These are phyloP conservation scores for Penicillium sp. DNA, from an alignment of 2,329 filamentous ascomycete species.

Conservation along the genomic window DNA sequence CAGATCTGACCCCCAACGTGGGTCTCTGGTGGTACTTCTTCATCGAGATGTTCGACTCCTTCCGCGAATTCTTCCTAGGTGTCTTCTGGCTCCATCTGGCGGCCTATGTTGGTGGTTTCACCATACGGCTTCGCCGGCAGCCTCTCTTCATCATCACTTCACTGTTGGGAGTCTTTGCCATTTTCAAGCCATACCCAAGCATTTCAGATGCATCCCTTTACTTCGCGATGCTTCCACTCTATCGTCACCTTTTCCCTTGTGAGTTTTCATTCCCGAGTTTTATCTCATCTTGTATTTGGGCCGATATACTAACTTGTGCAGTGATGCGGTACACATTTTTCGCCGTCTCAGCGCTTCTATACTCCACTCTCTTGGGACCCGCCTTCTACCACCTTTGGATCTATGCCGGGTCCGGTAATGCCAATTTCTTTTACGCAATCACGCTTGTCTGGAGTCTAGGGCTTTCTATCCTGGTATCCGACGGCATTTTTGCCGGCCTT, in stretches of 20 bases:
- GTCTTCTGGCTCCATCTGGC: conserved; percentile 96
- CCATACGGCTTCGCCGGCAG: conserved; percentile 73
- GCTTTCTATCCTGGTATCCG: conserved; percentile 76
- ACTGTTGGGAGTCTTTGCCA: conserved; percentile 81
- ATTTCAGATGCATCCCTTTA: conserved; percentile 86
- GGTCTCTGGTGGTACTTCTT: conserved; percentile 99
- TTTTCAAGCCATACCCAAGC: conserved; percentile 96
- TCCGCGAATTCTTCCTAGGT: conserved; percentile 91
- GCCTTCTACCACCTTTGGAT: conserved; percentile 98
- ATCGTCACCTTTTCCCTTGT: conserved; percentile 83
- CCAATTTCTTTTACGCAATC: conserved; percentile 99
- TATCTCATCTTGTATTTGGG: background rate
- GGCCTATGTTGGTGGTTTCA: conserved; percentile 81
- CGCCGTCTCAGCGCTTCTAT: conserved; percentile 73
- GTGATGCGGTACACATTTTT: conserved; percentile 93
- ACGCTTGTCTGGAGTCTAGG: conserved; percentile 97
- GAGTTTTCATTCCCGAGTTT: conserved; percentile 37
- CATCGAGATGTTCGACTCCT: conserved; percentile 98
- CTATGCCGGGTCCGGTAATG: conserved; percentile 94
- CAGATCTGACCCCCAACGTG: conserved; percentile 89
- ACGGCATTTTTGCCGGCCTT: conserved; percentile 80
- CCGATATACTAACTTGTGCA: conserved; percentile 35
- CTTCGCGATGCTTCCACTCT: conserved; percentile 73
- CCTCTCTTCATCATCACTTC: conserved; percentile 79
- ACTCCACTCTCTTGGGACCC: conserved; percentile 81